Base-by-base conservation (phyloP, 306 rosid genomes). In the Malus domestica region DNA sequence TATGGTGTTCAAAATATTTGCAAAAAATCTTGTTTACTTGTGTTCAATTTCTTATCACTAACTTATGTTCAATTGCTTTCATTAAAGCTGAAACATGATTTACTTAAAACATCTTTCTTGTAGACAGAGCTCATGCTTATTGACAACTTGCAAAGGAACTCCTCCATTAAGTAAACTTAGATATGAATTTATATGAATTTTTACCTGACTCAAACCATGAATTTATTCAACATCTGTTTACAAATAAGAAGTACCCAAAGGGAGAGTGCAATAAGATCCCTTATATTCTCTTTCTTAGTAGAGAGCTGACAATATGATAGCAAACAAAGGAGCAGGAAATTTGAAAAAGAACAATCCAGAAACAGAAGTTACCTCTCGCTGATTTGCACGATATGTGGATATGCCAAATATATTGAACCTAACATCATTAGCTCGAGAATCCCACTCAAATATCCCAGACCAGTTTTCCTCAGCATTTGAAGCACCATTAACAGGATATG, bases 361-460 rank as follows among this genome's bases (percentile, higher is more conserved):
- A 3, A 68, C 5, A 7, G 66, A 4, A 55, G 54, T 80, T 62
- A 89, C 98, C 96, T 94, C 97, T 80, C 88, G 86, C 80, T 91
- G 98, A 82, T 91, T 91, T 60, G 96, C 90, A 61, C 98, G 97
- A 80, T 90, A 94, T 25, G 89, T 54, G 13, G 97, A 84, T 89
- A 91, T 90, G 84, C 98, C 97, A 80, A 94, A 94, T 70, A 91
- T 73, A 62, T 94, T 94, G 74, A 94, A 84, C 76, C 93, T 83
- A 65, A 86, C 20, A 72, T 94, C 90, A 77, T 90, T 93, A 3
- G 94, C 98, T 83, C 82, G 72, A 73, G 96, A 86, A 86, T 94
- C 98, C 97, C 98, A 94, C 72, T 86, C 83, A 83, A 91, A 91
- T 67, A 81, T 12, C 18, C 91, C 91, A 80, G 86, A 85, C 98